Evolutionary conservation across 1,284 basidiomycete genomes (phyloP), one percentile per base, ranked within the genome.

Genomic region (Xanthoconium separans): DNA sequence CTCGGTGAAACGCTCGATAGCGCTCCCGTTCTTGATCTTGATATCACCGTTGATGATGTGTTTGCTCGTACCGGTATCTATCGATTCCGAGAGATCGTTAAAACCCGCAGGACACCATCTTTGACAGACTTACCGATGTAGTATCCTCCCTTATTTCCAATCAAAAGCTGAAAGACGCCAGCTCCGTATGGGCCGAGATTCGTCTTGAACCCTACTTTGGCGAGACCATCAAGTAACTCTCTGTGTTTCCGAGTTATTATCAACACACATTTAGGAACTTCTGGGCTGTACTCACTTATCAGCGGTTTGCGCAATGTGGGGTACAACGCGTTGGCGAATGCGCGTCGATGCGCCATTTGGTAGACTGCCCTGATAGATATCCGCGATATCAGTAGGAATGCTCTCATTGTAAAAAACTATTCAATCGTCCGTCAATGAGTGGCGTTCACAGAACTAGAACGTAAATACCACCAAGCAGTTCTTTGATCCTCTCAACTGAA

Each of bases 1-100:
- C 55, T 72, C 62, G 0, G 69, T 73, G 54, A 71, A 75, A 1
- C 61, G 48, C 33, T 69, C 62, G 44, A 78, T 74, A n/a, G 71
- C 59, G 27, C 62, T 63, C 9, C 74, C 77, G 44, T 60, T 70
- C 63, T 75, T 76, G 55, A 81, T 60, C 49, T 75, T 77, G 61
- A 81, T 80, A 15, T 70, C 61, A n/a, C 79, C 79, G 11, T 73
- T 59, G 24, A 70, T 69, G 51, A 82, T 73, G 53, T 70, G 65
- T 44, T 71, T 63, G 34, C 70, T 73, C 0, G 73, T 71, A 8
- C 77, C 77, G 12, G 61, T 54, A 16, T 75, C 72, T 73, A 39
- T 48, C 16, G 12, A 27, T 27, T 27, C 7, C 16, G 16, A 15
- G n/a, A 16, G 7, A 3, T 3, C 30, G 31, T 55, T 2, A 53